Percentiles rank a stretch among this genome's conserved stretches.
phyloP scores from a whole-genome alignment of 1,139 yeast species.

The Saccharomyces hybrid region DNA sequence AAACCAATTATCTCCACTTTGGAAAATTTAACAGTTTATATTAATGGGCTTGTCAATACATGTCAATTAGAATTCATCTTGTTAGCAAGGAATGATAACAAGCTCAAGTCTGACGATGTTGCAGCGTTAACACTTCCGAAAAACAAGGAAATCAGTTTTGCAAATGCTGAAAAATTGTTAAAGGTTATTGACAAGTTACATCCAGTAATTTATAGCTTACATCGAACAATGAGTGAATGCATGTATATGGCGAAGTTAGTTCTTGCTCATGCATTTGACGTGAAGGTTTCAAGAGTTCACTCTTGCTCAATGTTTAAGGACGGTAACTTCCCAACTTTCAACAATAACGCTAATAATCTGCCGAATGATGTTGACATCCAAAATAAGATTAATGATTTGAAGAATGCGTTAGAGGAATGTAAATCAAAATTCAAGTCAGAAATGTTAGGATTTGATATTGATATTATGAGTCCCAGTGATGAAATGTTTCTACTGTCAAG shows the following conservation, averaged over 20 bases:
- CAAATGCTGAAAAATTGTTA: constrained; percentile 32
- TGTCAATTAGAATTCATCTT: constrained; percentile 41
- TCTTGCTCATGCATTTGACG: constrained; percentile 39
- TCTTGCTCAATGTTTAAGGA: constrained; percentile 19
- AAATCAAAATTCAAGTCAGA: constrained; percentile 32
- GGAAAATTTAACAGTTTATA: constrained; percentile 31
- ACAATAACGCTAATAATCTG: constrained; percentile 13
- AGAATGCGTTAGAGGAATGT: constrained; percentile 32
- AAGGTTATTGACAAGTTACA: constrained; percentile 31
- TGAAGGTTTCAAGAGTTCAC: constrained; percentile 21
- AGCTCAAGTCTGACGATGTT: constrained; percentile 1
- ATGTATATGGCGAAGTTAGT: constrained; percentile 31
- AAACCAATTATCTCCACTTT: constrained; percentile 34
- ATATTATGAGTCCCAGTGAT: constrained; percentile 38
- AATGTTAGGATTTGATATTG: constrained; percentile 24
- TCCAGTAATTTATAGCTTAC: constrained; percentile 32
- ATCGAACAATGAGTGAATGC: constrained; percentile 31
- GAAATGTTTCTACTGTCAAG: constrained; percentile 44
- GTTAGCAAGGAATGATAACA: constrained; percentile 23
- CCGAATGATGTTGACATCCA: constrained; percentile 28
- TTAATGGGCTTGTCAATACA: constrained; percentile 41
- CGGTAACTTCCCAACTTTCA: constrained; percentile 8
- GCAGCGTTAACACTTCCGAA: neutral
- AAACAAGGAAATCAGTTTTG: constrained; percentile 34
- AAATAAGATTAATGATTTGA: constrained; percentile 23